Conservation (phyloP, 495 filamentous ascomycete species). For the Penicillium malachiteum region DNA sequence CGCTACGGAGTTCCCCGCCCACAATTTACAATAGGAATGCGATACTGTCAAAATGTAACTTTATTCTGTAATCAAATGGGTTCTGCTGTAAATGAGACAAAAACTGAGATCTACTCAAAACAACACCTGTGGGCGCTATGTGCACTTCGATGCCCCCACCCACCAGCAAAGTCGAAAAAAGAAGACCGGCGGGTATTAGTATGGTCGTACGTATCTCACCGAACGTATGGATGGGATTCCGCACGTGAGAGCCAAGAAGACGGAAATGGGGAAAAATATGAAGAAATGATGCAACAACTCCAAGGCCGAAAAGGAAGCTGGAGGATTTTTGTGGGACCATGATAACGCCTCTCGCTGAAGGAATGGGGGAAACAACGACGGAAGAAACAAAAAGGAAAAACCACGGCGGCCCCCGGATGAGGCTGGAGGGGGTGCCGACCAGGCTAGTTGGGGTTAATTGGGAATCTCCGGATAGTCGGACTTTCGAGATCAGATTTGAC, state of each 20-base stretch:
- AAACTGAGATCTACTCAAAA: conserved; percentile 1
- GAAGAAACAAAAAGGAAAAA: not conserved
- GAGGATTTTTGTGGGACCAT: not conserved
- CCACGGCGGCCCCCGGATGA: conserved; percentile 1
- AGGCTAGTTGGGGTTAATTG: conserved; percentile 3
- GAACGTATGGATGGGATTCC: not conserved
- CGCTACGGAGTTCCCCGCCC: too few species aligned
- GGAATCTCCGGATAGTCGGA: not conserved
- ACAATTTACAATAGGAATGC: too few species aligned
- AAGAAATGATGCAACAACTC: not conserved
- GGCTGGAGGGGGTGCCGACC: not conserved
- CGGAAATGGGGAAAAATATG: not conserved
- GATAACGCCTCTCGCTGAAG: conserved; percentile 18
- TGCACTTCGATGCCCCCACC: not conserved
- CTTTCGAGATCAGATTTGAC: conserved; percentile 70
- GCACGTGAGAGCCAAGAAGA: not conserved
- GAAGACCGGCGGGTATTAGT: conserved; percentile 2
- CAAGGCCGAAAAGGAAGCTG: not conserved
- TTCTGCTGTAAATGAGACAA: conserved; percentile 2
- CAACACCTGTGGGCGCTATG: not conserved
- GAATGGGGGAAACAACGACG: conserved; percentile 1
- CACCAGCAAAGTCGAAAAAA: not conserved
- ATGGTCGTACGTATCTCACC: not conserved
- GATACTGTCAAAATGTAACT: not conserved
- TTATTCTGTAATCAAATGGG: not conserved